Base-by-base conservation (phyloP, 2,329 filamentous ascomycete genomes). In the Talaromyces rugulosus region DNA sequence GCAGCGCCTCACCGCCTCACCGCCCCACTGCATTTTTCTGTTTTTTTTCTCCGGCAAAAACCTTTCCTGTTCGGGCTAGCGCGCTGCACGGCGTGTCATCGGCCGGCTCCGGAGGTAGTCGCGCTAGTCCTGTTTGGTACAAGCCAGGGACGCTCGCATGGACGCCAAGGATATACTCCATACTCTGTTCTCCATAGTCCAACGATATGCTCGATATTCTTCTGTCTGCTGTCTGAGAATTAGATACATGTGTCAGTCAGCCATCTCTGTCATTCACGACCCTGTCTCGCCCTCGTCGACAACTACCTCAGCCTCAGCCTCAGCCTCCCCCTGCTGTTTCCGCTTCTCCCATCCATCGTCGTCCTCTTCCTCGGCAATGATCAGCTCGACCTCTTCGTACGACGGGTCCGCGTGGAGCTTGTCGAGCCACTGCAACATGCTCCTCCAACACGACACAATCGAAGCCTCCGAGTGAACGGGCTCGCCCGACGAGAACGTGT, bases 401-500 rank as follows among this genome's bases (percentile, higher is more conserved):
- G 71, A 65, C 1, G 75, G 74, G 56, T 81, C 70, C n/a, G 75
- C 70, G 5, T 84, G 81, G 12, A 89, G 81, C 42, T 84, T 77
- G 56, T 85, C 76, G 40, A 92, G 78, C 82, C 87, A 92, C 44
- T 77, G 73, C 2, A 91, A 73, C 30, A 90, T 82, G 2, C 78
- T 72, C 12, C 71, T 67, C 65, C 85, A 82, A 0, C 84, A 82
- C 11, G 71, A 72, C 12, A 88, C 78, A 58, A 93, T 81, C 64
- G 91, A 82, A 42, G 80, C 78, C 72, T 96, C 90, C 7, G 77
- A 77, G 68, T 86, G 80, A 36, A 80, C 70, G 1, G 75, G 68
- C 64, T 89, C 85, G 3, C 88, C 88, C 1, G 87, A 84, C n/a
- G 88, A 88, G 74, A 89, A 89, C 64, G 87, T 83, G 4, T 89